These are phyloP conservation scores for Blastobotrys capitulatus DNA, from an alignment of 1,139 yeast species.

Conservation along the genomic window DNA sequence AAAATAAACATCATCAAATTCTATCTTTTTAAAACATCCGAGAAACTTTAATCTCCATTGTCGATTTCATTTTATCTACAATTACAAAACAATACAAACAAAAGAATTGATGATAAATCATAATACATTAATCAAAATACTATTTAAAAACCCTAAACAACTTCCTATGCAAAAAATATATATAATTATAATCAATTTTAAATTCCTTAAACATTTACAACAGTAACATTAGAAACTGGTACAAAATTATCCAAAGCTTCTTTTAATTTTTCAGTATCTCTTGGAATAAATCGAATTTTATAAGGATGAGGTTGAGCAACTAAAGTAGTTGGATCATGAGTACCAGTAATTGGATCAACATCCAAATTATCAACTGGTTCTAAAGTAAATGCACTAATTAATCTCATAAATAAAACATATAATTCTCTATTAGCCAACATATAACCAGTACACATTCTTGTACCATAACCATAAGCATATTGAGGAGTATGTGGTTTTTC, in stretches of 20 bases:
- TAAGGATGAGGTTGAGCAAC: slow-evolving; percentile 22
- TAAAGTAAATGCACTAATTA: slow-evolving; percentile 39
- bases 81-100: no score
- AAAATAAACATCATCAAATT: no score
- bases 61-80: no score
- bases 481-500: slow-evolving; percentile 37
- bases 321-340: slow-evolving; percentile 20
- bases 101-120: no score
- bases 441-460: slow-evolving; percentile 62
- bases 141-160: no score
- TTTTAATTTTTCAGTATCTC: slow-evolving; percentile 13
- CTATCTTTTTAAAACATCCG: no score
- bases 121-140: no score
- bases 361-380: slow-evolving; percentile 17
- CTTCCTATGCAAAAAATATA: no score
- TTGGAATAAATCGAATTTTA: slow-evolving; percentile 20
- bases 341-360: slow-evolving; percentile 21
- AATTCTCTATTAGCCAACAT: slow-evolving; percentile 56
- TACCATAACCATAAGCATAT: slow-evolving; percentile 62
- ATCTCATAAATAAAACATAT: slow-evolving; percentile 41
- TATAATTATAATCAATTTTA: no score
- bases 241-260: slow-evolving; percentile 8
- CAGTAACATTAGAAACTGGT: not conserved
- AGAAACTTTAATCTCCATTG: no score
- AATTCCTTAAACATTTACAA: no score